These are phyloP conservation scores for Alternaria rosae DNA, from an alignment of 2,329 filamentous ascomycete species.

Conservation along the genomic window DNA sequence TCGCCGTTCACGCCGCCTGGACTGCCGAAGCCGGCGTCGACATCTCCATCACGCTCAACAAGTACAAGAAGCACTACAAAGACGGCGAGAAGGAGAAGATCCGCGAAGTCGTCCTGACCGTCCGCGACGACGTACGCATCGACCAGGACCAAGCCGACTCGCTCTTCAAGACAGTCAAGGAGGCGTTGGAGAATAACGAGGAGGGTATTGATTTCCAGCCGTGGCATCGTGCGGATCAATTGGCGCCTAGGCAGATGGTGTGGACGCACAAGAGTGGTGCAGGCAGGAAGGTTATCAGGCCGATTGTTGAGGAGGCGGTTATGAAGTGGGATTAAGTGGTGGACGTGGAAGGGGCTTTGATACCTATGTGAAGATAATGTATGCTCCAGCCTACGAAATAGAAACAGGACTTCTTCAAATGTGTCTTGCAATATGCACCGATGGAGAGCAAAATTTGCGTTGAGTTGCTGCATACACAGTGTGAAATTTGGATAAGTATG, in stretches of 20 bases:
- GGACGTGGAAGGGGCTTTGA: not conserved
- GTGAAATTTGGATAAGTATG: not conserved
- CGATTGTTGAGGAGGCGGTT: slow-evolving; percentile 57
- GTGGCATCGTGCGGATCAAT: slow-evolving; percentile 54
- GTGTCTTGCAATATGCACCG: too few relatives aligned
- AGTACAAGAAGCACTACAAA: slow-evolving; percentile 54
- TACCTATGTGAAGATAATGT: not conserved
- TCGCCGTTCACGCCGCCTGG: slow-evolving; percentile 58
- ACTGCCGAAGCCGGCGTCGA: slow-evolving; percentile 56
- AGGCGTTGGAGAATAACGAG: slow-evolving; percentile 53
- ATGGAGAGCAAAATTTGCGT: too few relatives aligned
- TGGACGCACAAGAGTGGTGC: slow-evolving; percentile 53
- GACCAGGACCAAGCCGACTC: slow-evolving; percentile 54
- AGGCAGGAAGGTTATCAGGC: slow-evolving; percentile 55
- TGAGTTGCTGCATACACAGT: not conserved
- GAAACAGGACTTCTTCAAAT: too few relatives aligned
- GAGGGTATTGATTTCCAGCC: slow-evolving; percentile 50
- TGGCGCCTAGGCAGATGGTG: slow-evolving; percentile 56
- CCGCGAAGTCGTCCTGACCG: slow-evolving; percentile 56
- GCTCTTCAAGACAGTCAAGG: slow-evolving; percentile 51
- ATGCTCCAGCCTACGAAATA: too few relatives aligned
- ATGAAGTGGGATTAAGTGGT: slow-evolving; percentile 47
- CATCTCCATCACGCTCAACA: slow-evolving; percentile 56
- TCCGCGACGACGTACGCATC: slow-evolving; percentile 56
- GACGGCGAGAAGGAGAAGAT: slow-evolving; percentile 55